Evolutionary conservation across 768 basidiomycete species (phyloP), one percentile per base, ranked within the genome.

Genomic region (Mrakia frigida): DNA sequence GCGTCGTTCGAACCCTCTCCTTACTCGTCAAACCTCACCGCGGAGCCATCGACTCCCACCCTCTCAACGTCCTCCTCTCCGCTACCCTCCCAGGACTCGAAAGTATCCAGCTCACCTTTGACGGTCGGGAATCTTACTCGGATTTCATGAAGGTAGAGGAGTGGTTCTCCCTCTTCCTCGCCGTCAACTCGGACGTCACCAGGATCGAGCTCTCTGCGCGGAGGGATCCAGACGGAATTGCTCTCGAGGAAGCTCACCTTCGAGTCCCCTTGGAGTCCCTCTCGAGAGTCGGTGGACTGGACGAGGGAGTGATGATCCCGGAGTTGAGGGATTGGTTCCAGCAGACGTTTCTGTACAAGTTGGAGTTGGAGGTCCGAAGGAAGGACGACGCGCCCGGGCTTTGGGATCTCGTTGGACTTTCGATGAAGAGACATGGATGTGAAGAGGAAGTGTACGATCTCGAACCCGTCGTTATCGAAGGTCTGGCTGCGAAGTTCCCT

Each of bases 11-110:
- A 9, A 21, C 21, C n/a, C 33, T 60, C 33, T n/a, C 59, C n/a
- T n/a, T 60, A 16, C 59, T 25, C n/a, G 33, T 60, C 59, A 7
- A 25, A 33, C n/a, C n/a, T 4, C 59, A 60, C 23, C n/a, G 21
- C n/a, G 59, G 59, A 6, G 2, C 59, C n/a, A 33, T 31, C 59
- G 59, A 60, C n/a, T 11, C 21, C 11, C 59, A 60, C 21, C 59
- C 59, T 25, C 59, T 60, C 59, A 60, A 60, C 59, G n/a, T 60
- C n/a, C 59, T 60, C 59, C 59, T 60, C 11, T 60, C 59, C n/a
- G 16, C 59, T 9, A 60, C 59, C n/a, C 59, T 60, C 59, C 59
- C 59, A 60, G 59, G 59, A 7, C 33, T 60, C n/a, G 59, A 60
- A 31, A 33, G 10, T 11, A 25, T 60, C 59, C 59, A 33, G 9